Evolutionary conservation across 306 rosid genomes (phyloP).

Genomic region (Cicer judaicum): DNA sequence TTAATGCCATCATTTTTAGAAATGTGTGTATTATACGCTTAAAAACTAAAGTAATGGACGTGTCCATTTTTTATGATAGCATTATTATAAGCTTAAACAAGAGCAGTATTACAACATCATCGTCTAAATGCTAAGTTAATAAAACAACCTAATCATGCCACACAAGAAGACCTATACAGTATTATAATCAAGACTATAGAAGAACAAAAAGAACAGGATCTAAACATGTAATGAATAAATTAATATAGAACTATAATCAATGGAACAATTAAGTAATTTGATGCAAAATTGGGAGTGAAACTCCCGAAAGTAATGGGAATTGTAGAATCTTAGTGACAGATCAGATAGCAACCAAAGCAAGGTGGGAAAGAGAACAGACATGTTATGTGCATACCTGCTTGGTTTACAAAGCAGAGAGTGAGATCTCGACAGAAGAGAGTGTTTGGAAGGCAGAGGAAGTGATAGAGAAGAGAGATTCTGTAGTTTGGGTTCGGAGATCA

Average conservation of each 20-base stretch:
- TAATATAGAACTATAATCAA: slow-evolving; percentile 9
- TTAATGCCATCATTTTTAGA: too few relatives aligned
- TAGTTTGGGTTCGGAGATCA: slow-evolving; percentile 50
- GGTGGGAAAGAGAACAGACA: neutral
- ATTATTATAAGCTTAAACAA: neutral
- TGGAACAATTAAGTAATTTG: slow-evolving; percentile 7
- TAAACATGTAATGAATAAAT: slow-evolving; percentile 23
- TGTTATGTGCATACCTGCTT: neutral
- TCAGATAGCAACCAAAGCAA: slow-evolving; percentile 41
- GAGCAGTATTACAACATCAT: neutral
- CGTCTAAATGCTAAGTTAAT: slow-evolving; percentile 3
- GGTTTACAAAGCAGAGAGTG: slow-evolving; percentile 7
- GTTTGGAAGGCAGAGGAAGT: slow-evolving; percentile 25
- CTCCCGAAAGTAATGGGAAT: slow-evolving; percentile 18
- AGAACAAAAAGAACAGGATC: slow-evolving; percentile 19
- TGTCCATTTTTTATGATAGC: too few relatives aligned
- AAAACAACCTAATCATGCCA: slow-evolving; percentile 31
- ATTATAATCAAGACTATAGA: neutral
- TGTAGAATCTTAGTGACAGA: slow-evolving; percentile 47
- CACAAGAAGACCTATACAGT: neutral
- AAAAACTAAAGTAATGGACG: too few relatives aligned
- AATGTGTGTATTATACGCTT: too few relatives aligned
- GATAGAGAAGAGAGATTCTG: slow-evolving; percentile 52
- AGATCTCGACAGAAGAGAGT: slow-evolving; percentile 24
- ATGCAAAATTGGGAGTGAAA: slow-evolving; percentile 22